phyloP scores from a whole-genome alignment of 2,329 filamentous ascomycete species.

The Waltergamsia citrina region DNA sequence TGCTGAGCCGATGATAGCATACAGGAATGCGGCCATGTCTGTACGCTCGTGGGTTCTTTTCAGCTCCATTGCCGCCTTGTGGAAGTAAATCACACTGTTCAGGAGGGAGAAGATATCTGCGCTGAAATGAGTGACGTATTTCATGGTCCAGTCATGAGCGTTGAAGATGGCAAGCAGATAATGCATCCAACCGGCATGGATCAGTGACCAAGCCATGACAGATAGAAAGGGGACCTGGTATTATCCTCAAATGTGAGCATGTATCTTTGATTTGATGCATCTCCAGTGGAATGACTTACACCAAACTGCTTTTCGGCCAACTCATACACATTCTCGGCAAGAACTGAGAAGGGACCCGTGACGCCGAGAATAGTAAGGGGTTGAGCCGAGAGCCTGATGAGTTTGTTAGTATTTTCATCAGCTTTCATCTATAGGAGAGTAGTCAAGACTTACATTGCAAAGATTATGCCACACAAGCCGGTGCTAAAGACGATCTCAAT shows the following conservation, averaged over 20 bases:
- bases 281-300: too few species aligned
- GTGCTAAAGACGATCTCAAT: slow-evolving; percentile 61
- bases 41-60: slow-evolving; percentile 46
- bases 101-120: slow-evolving; percentile 58
- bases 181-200: slow-evolving; percentile 58
- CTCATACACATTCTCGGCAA: slow-evolving; percentile 56
- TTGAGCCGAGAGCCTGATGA: slow-evolving; percentile 41
- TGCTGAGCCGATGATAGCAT: slow-evolving; percentile 52
- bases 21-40: slow-evolving; percentile 54
- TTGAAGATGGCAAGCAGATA: slow-evolving; percentile 55
- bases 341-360: slow-evolving; percentile 57
- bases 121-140: slow-evolving; percentile 58
- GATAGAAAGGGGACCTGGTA: slow-evolving; percentile 48
- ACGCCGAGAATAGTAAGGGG: slow-evolving; percentile 57
- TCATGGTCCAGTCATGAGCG: slow-evolving; percentile 62
- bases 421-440: background rate
- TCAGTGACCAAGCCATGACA: slow-evolving; percentile 59
- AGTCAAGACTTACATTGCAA: slow-evolving; percentile 39
- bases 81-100: slow-evolving; percentile 60
- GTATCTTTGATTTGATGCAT: too few species aligned
- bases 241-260: too few species aligned
- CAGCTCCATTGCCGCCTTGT: slow-evolving; percentile 57
- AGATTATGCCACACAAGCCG: slow-evolving; percentile 53
- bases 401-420: background rate
- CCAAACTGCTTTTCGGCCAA: slow-evolving; percentile 45